These are phyloP conservation scores for Senecio squalidus DNA, from an alignment of 140 eudicot species.

Conservation along the genomic window DNA sequence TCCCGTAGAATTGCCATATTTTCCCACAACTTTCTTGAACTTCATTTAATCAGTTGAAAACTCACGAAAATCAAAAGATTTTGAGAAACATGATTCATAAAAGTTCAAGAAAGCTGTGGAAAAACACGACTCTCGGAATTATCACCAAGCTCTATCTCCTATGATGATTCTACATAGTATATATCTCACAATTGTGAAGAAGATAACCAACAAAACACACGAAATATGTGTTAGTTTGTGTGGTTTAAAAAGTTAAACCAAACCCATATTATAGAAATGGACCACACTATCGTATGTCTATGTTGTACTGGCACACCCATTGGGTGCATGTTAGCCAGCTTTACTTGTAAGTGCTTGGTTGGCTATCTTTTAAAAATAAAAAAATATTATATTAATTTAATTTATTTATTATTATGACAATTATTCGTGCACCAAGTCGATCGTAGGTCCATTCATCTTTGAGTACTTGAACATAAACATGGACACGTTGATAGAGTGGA, in stretches of 20 bases:
- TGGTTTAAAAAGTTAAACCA: constrained; percentile 8
- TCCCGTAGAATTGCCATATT: constrained; percentile 23
- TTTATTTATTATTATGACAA: no score
- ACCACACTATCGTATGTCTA: constrained; percentile 19
- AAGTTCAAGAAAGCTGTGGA: constrained; percentile 38
- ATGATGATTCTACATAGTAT: neutral
- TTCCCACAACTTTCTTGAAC: constrained; percentile 33
- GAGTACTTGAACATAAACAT: no score
- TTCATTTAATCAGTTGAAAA: neutral
- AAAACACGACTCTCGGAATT: constrained; percentile 24
- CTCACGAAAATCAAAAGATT: neutral
- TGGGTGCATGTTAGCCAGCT: constrained; percentile 15
- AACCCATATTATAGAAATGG: constrained; percentile 10
- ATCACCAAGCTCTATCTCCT: neutral
- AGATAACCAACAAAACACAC: neutral
- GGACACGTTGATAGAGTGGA: no score
- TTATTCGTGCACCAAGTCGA: no score
- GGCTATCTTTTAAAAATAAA: neutral
- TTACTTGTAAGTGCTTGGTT: constrained; percentile 12
- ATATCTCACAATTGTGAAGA: constrained; percentile 12
- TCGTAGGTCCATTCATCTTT: no score
- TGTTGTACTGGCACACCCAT: neutral
- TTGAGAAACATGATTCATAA: neutral
- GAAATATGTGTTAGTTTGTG: neutral
- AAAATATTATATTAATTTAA: no score